Evolutionary conservation across 805 yeast genomes (phyloP), one percentile per base, ranked within the genome.

Genomic region (Maudiozyma pseudohumilis): DNA sequence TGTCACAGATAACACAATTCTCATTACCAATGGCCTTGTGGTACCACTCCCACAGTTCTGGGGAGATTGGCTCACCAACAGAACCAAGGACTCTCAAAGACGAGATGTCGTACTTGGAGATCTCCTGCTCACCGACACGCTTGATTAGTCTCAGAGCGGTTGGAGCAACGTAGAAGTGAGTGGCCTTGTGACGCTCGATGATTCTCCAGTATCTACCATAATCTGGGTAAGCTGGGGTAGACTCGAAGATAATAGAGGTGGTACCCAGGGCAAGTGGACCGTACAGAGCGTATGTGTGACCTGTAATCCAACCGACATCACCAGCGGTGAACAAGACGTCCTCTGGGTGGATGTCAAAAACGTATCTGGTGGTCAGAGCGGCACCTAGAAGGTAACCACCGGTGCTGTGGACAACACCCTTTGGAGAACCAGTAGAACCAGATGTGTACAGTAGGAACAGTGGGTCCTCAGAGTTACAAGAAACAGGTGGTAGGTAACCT

Each of bases 11-110:
- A 54, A 87, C 95, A 56, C 94, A 84, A 59, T 84, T 73, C 42
- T 77, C 77, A 53, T 87, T 81, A 56, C 98, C 98, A 53, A 92
- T 79, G 60, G 83, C 75, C 52, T 84, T 89, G 60, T 83, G 77
- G 66, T 92, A 92, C 98, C 98, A 92, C 61, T 86, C 94, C 97
- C 97, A 92, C 49, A 92, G 78, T 61, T 92, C 98, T 42, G 94
- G 86, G 33, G 96, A 94, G 61, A 89, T 89, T 49, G 98, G 97
- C 69, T 92, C 98, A 61, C 98, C 98, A 35, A 89, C 98, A 13
- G 96, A 85, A 42, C 98, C 98, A 48, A 89, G 71, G 16, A 87
- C 86, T 63, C 97, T 80, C 55, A 92, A 65, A n/a, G 94, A 77
- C 16, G 81, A 74, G 46, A 87, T 74, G 60, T 87, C 92, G 59